Percentiles rank a stretch among this genome's conserved stretches.
Conservation (phyloP, 139 green algal species). For the Microglena sp. region DNA sequence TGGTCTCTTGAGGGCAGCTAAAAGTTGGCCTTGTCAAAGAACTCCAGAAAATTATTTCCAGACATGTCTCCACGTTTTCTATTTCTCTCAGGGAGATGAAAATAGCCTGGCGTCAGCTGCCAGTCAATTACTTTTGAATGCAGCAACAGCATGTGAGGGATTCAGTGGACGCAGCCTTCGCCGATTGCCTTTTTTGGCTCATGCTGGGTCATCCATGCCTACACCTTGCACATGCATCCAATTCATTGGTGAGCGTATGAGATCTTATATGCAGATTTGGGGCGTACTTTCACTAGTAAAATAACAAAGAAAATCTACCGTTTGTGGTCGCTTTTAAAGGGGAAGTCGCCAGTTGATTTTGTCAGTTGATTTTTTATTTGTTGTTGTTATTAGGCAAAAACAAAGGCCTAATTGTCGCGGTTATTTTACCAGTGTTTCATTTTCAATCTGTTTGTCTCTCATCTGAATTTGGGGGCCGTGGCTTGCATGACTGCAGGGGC, state of each 20-base stretch:
- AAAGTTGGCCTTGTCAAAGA: too few species aligned
- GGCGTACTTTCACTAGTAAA: too few species aligned
- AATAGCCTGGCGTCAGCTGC: neutral
- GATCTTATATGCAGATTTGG: neutral
- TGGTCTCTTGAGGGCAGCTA: neutral
- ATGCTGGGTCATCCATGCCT: conserved; percentile 25
- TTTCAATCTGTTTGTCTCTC: neutral
- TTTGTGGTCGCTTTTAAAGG: too few species aligned
- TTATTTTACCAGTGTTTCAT: neutral
- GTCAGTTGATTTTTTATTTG: too few species aligned
- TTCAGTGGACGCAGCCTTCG: conserved; percentile 58
- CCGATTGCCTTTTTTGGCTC: conserved; percentile 73
- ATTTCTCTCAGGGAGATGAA: neutral
- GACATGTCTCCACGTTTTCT: too few species aligned
- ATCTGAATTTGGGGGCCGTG: neutral
- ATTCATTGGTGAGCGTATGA: neutral
- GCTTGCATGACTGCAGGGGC: neutral
- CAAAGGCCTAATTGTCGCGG: too few species aligned
- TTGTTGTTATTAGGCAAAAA: too few species aligned
- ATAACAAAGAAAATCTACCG: too few species aligned
- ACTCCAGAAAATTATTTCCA: too few species aligned
- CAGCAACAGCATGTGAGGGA: conserved; percentile 42
- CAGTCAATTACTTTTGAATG: conserved; percentile 31
- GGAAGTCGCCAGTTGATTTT: too few species aligned
- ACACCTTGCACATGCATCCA: neutral